Conservation (phyloP, 352 stramenopile genomes). For the Globisporangium barbulae region DNA sequence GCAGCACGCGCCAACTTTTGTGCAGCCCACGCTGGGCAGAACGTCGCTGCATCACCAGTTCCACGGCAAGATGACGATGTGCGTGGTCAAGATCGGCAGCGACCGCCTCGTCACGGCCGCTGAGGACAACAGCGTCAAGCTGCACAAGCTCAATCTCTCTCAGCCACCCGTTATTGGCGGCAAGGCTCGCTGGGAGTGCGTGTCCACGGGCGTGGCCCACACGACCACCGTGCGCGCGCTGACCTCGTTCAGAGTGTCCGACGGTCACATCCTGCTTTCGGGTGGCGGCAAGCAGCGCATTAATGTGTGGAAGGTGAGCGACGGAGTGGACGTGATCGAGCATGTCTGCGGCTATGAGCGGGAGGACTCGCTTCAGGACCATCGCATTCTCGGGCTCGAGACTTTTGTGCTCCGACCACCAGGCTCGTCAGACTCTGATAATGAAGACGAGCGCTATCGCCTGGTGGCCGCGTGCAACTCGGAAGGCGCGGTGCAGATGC, state of each 20-base stretch:
- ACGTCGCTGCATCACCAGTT: slow-evolving; percentile 63
- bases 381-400: slow-evolving; percentile 75
- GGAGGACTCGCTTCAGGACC: slow-evolving; percentile 59
- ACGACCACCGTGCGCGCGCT: slow-evolving; percentile 80
- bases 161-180: not conserved
- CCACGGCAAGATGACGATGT: slow-evolving; percentile 77
- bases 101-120: slow-evolving; percentile 59
- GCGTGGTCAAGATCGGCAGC: slow-evolving; percentile 43
- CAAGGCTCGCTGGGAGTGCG: slow-evolving; percentile 29
- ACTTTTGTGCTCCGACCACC: slow-evolving; percentile 39
- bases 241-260: slow-evolving; percentile 32
- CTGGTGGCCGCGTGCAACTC: slow-evolving; percentile 74
- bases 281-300: slow-evolving; percentile 80
- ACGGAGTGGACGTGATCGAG: slow-evolving; percentile 36
- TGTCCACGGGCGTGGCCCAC: slow-evolving; percentile 64
- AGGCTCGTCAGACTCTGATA: not conserved
- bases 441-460: slow-evolving; percentile 27
- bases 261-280: slow-evolving; percentile 57
- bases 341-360: slow-evolving; percentile 66
- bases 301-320: slow-evolving; percentile 65
- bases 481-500: slow-evolving; percentile 61
- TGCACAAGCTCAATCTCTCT: slow-evolving; percentile 38
- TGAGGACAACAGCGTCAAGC: slow-evolving; percentile 83
- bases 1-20: not conserved
- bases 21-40: slow-evolving; percentile 17